Conservation (phyloP, 305 asterid genomes). For the Fraxinus baroniana region DNA sequence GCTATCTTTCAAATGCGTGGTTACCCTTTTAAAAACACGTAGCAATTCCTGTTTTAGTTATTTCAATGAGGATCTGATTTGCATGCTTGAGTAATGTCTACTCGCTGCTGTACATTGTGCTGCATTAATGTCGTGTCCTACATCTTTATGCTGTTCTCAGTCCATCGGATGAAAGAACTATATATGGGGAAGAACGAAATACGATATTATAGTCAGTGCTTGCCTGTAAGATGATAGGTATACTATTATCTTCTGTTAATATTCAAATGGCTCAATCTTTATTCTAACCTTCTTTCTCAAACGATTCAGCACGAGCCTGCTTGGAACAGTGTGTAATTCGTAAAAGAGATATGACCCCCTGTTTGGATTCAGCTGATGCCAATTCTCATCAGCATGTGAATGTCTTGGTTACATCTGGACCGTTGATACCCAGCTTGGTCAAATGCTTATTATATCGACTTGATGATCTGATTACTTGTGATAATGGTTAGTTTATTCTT, state of each 20-base stretch:
- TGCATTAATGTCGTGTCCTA: background rate
- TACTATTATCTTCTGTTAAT: background rate
- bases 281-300: background rate
- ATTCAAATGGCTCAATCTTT: background rate
- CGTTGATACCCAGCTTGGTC: slow-evolving; percentile 88
- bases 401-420: slow-evolving; percentile 82
- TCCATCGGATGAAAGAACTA: background rate
- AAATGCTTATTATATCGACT: slow-evolving; percentile 85
- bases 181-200: background rate
- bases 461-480: slow-evolving; percentile 51
- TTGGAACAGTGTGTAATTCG: slow-evolving; percentile 77
- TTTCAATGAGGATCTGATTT: background rate
- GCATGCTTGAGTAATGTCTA: background rate
- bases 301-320: slow-evolving; percentile 65
- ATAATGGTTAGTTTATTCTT: slow-evolving; percentile 61
- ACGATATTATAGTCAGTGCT: background rate
- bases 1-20: background rate
- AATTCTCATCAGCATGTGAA: slow-evolving; percentile 61
- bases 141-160: background rate
- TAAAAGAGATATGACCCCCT: slow-evolving; percentile 33
- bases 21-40: background rate
- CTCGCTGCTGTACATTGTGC: background rate
- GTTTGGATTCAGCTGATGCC: slow-evolving; percentile 31
- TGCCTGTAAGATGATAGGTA: background rate
- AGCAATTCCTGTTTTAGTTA: background rate